These are phyloP conservation scores for Zopfochytrium polystomum DNA, from an alignment of 371 early-diverging fungal species.

Conservation along the genomic window DNA sequence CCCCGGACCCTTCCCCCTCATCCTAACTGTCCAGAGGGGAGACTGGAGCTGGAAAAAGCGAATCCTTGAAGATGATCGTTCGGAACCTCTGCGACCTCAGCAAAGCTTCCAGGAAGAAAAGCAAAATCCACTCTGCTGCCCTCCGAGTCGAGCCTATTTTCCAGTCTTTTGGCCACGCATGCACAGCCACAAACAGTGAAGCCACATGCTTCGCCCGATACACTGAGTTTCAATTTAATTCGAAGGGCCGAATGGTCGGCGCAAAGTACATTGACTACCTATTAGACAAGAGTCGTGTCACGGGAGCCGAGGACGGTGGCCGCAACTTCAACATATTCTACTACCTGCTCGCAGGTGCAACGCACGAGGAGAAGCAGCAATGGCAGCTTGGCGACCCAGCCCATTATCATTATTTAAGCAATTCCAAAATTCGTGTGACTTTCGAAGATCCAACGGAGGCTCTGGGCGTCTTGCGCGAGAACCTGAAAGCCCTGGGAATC, in stretches of 20 bases:
- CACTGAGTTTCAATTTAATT: conserved; percentile 82
- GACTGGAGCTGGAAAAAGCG: conserved; percentile 87
- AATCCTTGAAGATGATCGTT: conserved; percentile 58
- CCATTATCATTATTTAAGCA: conserved; percentile 55
- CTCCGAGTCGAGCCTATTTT: conserved; percentile 68
- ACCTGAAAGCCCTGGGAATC: conserved; percentile 79
- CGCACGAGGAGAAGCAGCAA: conserved; percentile 54
- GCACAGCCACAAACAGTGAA: conserved; percentile 62
- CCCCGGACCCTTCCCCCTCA: background rate
- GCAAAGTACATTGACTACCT: conserved; percentile 80
- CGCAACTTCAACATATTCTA: conserved; percentile 90
- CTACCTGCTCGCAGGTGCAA: conserved; percentile 66
- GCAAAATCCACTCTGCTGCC: conserved; percentile 72
- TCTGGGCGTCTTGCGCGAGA: conserved; percentile 65
- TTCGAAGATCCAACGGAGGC: conserved; percentile 44
- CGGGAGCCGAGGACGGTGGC: conserved; percentile 57
- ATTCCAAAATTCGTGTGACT: conserved; percentile 38
- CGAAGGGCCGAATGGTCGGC: conserved; percentile 80
- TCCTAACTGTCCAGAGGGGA: conserved; percentile 70
- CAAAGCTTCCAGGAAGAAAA: conserved; percentile 72
- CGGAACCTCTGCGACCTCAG: conserved; percentile 69
- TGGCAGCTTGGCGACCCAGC: conserved; percentile 46
- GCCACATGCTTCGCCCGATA: conserved; percentile 80
- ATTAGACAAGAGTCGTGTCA: conserved; percentile 62
- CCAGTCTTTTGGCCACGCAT: conserved; percentile 79